Evolutionary conservation across 345 rosid genomes (phyloP).

Genomic region (Gossypium anomalum): DNA sequence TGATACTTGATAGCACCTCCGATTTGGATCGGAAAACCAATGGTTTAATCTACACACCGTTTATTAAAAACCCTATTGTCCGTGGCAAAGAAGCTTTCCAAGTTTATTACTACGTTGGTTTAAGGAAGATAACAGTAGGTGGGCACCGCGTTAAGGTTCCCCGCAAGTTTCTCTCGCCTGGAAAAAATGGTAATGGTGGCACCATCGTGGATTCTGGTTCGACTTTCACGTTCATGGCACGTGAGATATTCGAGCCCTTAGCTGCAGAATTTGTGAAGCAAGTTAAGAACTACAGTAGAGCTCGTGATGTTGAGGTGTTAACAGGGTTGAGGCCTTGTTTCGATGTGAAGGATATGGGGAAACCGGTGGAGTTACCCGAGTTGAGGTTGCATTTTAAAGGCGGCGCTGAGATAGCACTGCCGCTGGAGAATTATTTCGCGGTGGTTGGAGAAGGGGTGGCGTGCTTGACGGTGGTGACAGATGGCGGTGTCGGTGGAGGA

Average conservation of each 20-base stretch:
- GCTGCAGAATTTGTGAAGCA: constrained; percentile 23
- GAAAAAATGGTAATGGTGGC: constrained; percentile 30
- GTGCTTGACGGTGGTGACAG: constrained; percentile 34
- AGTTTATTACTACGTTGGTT: constrained; percentile 34
- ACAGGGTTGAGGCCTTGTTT: constrained; percentile 33
- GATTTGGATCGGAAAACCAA: constrained; percentile 26
- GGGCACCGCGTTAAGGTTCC: constrained; percentile 24
- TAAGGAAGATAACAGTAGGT: constrained; percentile 30
- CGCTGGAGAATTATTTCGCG: constrained; percentile 29
- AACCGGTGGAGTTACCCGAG: constrained; percentile 23
- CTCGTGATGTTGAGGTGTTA: constrained; percentile 16
- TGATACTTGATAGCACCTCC: constrained; percentile 23
- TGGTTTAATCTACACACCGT: constrained; percentile 29
- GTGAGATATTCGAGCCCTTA: constrained; percentile 22
- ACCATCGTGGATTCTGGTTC: constrained; percentile 37
- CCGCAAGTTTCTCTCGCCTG: constrained; percentile 22
- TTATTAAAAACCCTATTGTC: constrained; percentile 26
- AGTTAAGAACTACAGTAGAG: constrained; percentile 25
- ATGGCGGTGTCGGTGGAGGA: constrained; percentile 17
- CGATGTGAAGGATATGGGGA: not conserved
- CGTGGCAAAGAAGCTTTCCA: constrained; percentile 16
- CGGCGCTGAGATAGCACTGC: constrained; percentile 33
- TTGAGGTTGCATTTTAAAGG: constrained; percentile 37
- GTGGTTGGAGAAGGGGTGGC: constrained; percentile 21
- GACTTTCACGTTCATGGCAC: constrained; percentile 35